Evolutionary conservation across 108 stramenopile genomes (phyloP).

Genomic region (Nitzschia putrida): DNA sequence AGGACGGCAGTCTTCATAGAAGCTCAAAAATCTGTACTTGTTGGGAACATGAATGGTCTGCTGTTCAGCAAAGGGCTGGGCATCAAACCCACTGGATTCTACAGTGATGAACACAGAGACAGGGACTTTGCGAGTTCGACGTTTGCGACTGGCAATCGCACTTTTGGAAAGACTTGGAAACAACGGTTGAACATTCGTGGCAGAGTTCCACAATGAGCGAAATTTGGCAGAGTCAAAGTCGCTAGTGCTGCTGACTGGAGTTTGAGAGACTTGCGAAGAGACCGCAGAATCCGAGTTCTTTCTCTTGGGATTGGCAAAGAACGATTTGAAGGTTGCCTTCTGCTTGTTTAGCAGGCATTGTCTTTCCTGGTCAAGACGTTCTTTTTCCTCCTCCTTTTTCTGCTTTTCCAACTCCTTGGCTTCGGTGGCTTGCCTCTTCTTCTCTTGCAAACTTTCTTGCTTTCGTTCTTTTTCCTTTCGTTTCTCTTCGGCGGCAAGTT

Average conservation of each 20-base stretch:
- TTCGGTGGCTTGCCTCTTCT: constrained; percentile 44
- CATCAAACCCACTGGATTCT: constrained; percentile 26
- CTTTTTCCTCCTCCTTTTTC: constrained; percentile 47
- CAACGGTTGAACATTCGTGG: constrained; percentile 1
- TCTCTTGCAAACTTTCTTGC: constrained; percentile 15
- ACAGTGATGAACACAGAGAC: constrained; percentile 46
- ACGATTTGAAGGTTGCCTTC: constrained; percentile 61
- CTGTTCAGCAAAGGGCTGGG: constrained; percentile 74
- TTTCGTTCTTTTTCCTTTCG: constrained; percentile 51
- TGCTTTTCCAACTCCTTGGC: constrained; percentile 30
- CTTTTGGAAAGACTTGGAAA: constrained; percentile 23
- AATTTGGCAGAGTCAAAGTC: constrained; percentile 56
- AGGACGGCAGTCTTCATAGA: constrained; percentile 83
- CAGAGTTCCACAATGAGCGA: constrained; percentile 41
- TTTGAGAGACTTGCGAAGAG: not conserved
- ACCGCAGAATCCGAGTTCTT: not conserved
- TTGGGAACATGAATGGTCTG: constrained; percentile 63
- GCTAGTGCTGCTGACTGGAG: not conserved
- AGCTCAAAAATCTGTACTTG: constrained; percentile 79
- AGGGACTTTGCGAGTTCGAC: constrained; percentile 25
- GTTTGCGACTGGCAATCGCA: constrained; percentile 35
- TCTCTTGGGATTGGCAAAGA: constrained; percentile 46
- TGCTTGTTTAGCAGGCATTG: constrained; percentile 55
- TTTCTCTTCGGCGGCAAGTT: constrained; percentile 46
- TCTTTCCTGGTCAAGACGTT: constrained; percentile 22